These are phyloP conservation scores for Chrysoporthe puriensis DNA, from an alignment of 2,329 filamentous ascomycete species.

Conservation along the genomic window DNA sequence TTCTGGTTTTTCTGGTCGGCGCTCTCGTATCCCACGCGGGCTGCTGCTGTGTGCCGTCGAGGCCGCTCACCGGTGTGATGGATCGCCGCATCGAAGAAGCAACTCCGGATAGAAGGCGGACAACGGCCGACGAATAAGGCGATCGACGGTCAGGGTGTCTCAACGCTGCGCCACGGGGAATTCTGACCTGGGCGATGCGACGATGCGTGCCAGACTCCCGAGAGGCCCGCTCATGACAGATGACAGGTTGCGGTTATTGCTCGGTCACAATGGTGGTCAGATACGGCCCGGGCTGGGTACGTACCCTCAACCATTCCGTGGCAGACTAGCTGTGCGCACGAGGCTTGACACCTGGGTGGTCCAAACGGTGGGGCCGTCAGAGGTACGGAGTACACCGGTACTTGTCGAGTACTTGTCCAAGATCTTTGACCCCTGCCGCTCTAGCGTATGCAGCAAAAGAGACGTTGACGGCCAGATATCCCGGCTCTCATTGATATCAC, in stretches of 20 bases:
- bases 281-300: constrained; percentile 12
- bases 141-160: neutral
- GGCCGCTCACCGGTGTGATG: constrained; percentile 17
- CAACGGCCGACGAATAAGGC: neutral
- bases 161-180: constrained; percentile 1
- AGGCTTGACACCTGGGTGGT: constrained; percentile 6
- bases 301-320: neutral
- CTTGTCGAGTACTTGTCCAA: constrained; percentile 23
- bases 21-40: neutral
- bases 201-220: neutral
- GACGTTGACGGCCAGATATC: constrained; percentile 23
- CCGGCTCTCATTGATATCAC: constrained; percentile 25
- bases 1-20: neutral
- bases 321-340: constrained; percentile 9
- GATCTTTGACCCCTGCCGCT: constrained; percentile 19
- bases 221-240: neutral
- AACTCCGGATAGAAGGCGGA: constrained; percentile 9
- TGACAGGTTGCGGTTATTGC: neutral
- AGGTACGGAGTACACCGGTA: constrained; percentile 22
- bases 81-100: constrained; percentile 15
- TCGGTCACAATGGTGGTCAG: neutral
- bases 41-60: constrained; percentile 9
- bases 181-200: neutral
- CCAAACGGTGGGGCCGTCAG: neutral
- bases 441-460: constrained; percentile 28